Percentiles rank a stretch among this genome's conserved stretches.
Evolutionary conservation across 228 moss, liverwort and hornwort species (phyloP).

Genomic region (Sphagnum fallax): DNA sequence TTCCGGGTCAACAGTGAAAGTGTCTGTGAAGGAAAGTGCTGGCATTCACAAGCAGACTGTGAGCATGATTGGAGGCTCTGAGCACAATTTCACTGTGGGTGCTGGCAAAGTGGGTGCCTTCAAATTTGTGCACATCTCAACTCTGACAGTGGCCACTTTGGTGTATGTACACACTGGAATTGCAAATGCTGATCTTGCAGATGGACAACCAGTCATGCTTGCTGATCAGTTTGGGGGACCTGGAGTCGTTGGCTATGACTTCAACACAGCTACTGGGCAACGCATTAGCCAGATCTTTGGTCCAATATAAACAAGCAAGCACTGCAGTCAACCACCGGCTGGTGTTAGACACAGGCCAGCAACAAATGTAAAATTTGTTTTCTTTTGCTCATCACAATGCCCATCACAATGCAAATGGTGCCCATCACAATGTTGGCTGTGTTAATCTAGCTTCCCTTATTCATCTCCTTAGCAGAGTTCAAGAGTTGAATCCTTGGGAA

Average conservation of each 20-base stretch:
- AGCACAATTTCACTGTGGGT: background rate
- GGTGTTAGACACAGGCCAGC: too few species aligned
- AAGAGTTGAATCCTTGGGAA: too few species aligned
- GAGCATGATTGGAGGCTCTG: background rate
- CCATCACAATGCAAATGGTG: too few species aligned
- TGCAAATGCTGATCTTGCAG: background rate
- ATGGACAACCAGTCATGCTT: background rate
- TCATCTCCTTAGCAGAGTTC: too few species aligned
- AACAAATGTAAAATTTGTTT: too few species aligned
- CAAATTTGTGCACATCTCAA: background rate
- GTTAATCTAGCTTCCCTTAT: too few species aligned
- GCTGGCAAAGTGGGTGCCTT: background rate
- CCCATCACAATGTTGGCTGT: too few species aligned
- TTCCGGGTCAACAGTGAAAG: background rate
- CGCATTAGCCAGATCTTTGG: background rate
- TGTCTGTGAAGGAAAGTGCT: background rate
- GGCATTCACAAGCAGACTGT: background rate
- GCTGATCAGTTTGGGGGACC: background rate
- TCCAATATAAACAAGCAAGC: background rate
- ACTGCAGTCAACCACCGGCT: too few species aligned
- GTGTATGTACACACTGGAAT: background rate
- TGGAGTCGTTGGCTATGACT: background rate
- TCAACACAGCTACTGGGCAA: background rate
- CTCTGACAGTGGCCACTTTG: too few species aligned
- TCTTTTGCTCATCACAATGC: too few species aligned